These are phyloP conservation scores for Beta lomatogona DNA, from an alignment of 179 eudicot species.

Conservation along the genomic window DNA sequence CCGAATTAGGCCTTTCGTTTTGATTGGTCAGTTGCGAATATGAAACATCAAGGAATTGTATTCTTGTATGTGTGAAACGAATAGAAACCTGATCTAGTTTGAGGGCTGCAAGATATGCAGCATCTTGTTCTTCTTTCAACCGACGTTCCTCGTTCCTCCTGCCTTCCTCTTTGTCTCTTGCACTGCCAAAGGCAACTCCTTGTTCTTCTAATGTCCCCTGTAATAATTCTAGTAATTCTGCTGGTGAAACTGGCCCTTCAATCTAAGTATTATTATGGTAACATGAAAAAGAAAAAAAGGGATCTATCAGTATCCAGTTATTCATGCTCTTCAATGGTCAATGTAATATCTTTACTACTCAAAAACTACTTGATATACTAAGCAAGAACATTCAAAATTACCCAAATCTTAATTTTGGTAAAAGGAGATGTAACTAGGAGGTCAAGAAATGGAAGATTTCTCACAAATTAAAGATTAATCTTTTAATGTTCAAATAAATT, in stretches of 20 bases:
- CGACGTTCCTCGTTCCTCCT: slow-evolving; percentile 49
- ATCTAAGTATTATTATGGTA: slow-evolving; percentile 41
- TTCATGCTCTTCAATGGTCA: neutral
- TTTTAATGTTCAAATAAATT: neutral
- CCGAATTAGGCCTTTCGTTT: no score
- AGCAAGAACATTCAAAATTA: no score
- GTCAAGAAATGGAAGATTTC: neutral
- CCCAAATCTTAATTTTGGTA: neutral
- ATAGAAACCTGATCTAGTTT: slow-evolving; percentile 66
- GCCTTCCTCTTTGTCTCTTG: slow-evolving; percentile 56
- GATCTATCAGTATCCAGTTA: neutral
- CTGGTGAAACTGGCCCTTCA: slow-evolving; percentile 89
- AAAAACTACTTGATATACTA: neutral
- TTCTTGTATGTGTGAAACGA: neutral
- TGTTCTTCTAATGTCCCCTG: slow-evolving; percentile 84
- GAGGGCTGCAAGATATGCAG: slow-evolving; percentile 78
- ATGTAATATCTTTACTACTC: neutral
- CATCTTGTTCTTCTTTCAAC: slow-evolving; percentile 88
- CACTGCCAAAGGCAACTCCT: slow-evolving; percentile 62
- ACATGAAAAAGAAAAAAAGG: neutral
- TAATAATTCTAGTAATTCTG: slow-evolving; percentile 72
- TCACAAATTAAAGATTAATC: neutral
- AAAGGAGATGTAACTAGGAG: slow-evolving; percentile 1
- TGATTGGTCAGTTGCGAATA: neutral
- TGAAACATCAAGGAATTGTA: neutral